These are phyloP conservation scores for Solanum sejunctum DNA, from an alignment of 257 asterid genomes.

Conservation along the genomic window DNA sequence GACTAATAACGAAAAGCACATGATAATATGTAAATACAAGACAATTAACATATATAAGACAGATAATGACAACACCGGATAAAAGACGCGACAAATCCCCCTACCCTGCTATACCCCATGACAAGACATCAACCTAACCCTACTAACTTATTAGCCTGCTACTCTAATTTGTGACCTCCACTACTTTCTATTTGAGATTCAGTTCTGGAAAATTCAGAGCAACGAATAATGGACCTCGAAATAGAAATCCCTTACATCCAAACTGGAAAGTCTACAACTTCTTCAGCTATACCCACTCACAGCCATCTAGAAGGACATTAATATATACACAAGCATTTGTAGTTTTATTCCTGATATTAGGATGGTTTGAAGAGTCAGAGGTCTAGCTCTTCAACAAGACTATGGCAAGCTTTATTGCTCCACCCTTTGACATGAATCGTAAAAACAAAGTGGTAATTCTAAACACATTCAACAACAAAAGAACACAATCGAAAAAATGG, in stretches of 20 bases:
- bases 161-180: too few relatives aligned
- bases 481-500: neutral
- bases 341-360: neutral
- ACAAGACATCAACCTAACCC: too few relatives aligned
- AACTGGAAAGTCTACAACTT: neutral
- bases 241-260: neutral
- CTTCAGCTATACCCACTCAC: neutral
- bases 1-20: too few relatives aligned
- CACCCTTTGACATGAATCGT: neutral
- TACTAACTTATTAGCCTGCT: too few relatives aligned
- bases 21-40: too few relatives aligned
- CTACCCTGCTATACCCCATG: too few relatives aligned
- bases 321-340: neutral
- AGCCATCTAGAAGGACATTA: neutral
- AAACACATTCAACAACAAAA: neutral
- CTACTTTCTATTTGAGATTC: too few relatives aligned
- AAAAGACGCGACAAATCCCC: too few relatives aligned
- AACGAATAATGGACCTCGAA: neutral
- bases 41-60: too few relatives aligned
- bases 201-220: neutral
- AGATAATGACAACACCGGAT: too few relatives aligned
- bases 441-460: neutral
- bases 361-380: neutral
- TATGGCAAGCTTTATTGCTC: neutral
- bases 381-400: neutral